Base-by-base conservation (phyloP, 345 rosid genomes). In the Streptanthus diversifolius region DNA sequence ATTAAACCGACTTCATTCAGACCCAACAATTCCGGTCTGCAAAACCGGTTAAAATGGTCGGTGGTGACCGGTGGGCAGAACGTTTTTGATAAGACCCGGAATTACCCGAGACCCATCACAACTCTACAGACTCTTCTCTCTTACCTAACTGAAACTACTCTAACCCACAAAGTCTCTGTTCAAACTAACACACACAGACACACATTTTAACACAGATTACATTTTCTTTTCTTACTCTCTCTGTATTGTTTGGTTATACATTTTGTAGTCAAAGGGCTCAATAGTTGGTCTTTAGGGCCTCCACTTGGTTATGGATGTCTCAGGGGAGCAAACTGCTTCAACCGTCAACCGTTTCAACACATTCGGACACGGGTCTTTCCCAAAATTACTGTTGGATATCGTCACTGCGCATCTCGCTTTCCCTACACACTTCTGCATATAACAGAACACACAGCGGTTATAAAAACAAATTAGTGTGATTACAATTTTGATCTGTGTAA, bases 321-420 rank as follows among this genome's bases (percentile, higher is more conserved):
- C 70, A 49, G 95, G 89, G 19, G 90, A 44, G 68, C 98, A 92
- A 43, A 84, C 85, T 22, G 96, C 95, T 84, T 90, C 98, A 12
- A 88, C 93, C 0, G 97, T 79, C 73, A 92, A 77, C 64, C 86
- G 79, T 83, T 92, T 92, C 83, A 88, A 48, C 56, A 86, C 86
- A 54, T 85, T 87, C 9, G 98, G 98, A 80, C 96, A 92, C 11
- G 98, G 98, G 39, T 92, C 98, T 53, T 65, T 75, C 14, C 98
- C 96, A 0, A 92, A 92, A 80, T 90, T 92, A 36, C 80, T 77
- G 84, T 90, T 87, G 8, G 98, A 76, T 79, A 92, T 85, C 52
- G 92, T 77, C 55, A 90, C 95, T 0, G 86, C 80, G 37, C 98
- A 92, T 72, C 88, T 88, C 73, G 87, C 80, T 83, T 86, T 76